Evolutionary conservation across 805 yeast genomes (phyloP).

Genomic region (Candida michaelii): DNA sequence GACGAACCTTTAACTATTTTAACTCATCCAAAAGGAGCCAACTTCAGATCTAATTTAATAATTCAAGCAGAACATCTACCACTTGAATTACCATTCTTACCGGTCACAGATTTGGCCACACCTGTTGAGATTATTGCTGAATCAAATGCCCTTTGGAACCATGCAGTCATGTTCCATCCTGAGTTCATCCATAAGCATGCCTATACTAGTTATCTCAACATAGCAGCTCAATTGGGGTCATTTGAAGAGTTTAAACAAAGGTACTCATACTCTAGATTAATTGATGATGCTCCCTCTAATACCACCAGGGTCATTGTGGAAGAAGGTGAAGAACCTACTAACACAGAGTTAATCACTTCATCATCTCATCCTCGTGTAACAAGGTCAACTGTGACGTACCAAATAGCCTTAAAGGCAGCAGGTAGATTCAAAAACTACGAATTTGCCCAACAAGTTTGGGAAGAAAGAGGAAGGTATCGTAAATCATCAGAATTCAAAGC

Average conservation of each 20-base stretch:
- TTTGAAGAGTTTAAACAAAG: slow-evolving; percentile 35
- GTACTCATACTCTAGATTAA: slow-evolving; percentile 19
- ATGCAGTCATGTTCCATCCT: slow-evolving; percentile 46
- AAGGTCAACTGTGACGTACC: slow-evolving; percentile 47
- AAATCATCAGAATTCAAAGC: slow-evolving; percentile 49
- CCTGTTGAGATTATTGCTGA: slow-evolving; percentile 59
- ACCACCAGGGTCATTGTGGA: slow-evolving; percentile 15
- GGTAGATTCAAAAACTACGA: slow-evolving; percentile 50
- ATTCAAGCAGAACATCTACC: slow-evolving; percentile 1
- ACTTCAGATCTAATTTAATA: slow-evolving; percentile 47
- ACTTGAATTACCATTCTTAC: slow-evolving; percentile 65
- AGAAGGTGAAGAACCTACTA: slow-evolving; percentile 15
- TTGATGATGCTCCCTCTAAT: slow-evolving; percentile 8
- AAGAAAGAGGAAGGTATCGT: slow-evolving; percentile 74
- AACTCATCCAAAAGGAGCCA: slow-evolving; percentile 45
- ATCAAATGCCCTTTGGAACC: slow-evolving; percentile 73
- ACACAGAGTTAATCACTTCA: slow-evolving; percentile 1
- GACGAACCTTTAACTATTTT: slow-evolving; percentile 25
- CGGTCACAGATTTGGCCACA: slow-evolving; percentile 45
- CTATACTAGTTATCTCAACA: slow-evolving; percentile 53
- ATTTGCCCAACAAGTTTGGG: slow-evolving; percentile 70
- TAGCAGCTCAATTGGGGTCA: slow-evolving; percentile 38
- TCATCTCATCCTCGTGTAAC: background rate
- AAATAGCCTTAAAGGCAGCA: slow-evolving; percentile 66
- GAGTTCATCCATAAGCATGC: slow-evolving; percentile 40